Conservation (phyloP, 2,329 filamentous ascomycete genomes). For the Hymenoscyphus scutula region DNA sequence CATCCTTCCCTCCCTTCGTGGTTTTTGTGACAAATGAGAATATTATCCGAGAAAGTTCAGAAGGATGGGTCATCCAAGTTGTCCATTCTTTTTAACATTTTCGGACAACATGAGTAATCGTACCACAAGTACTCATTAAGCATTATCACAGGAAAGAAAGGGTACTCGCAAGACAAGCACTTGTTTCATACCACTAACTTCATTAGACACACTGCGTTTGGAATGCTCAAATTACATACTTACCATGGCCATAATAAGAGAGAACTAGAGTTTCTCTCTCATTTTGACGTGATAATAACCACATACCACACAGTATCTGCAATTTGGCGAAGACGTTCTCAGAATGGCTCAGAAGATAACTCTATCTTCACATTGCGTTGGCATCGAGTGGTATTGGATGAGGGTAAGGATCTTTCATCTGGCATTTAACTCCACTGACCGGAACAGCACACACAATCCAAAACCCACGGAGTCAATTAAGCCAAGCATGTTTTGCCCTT, state of each 20-base stretch:
- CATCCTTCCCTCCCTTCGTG: too few relatives aligned
- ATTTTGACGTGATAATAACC: conserved; percentile 44
- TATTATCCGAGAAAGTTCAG: too few relatives aligned
- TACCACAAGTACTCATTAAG: too few relatives aligned
- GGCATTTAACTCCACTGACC: background rate
- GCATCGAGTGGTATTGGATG: conserved; percentile 45
- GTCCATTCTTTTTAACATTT: too few relatives aligned
- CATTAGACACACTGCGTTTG: background rate
- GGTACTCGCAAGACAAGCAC: too few relatives aligned
- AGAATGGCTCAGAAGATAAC: background rate
- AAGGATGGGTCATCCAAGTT: too few relatives aligned
- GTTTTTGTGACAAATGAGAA: too few relatives aligned
- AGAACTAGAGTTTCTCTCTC: background rate
- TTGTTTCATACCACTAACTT: conserved; percentile 8
- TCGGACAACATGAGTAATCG: too few relatives aligned
- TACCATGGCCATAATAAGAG: conserved; percentile 21
- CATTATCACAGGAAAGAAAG: too few relatives aligned
- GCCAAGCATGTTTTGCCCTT: conserved; percentile 43
- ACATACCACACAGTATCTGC: conserved; percentile 47
- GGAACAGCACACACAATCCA: conserved; percentile 49
- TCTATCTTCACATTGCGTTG: conserved; percentile 40
- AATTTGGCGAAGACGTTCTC: conserved; percentile 11
- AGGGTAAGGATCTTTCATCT: conserved; percentile 38
- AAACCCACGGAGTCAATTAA: conserved; percentile 45
- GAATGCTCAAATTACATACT: background rate